phyloP scores from a whole-genome alignment of 73 alveolate species.

The Uronychia binucleata region DNA sequence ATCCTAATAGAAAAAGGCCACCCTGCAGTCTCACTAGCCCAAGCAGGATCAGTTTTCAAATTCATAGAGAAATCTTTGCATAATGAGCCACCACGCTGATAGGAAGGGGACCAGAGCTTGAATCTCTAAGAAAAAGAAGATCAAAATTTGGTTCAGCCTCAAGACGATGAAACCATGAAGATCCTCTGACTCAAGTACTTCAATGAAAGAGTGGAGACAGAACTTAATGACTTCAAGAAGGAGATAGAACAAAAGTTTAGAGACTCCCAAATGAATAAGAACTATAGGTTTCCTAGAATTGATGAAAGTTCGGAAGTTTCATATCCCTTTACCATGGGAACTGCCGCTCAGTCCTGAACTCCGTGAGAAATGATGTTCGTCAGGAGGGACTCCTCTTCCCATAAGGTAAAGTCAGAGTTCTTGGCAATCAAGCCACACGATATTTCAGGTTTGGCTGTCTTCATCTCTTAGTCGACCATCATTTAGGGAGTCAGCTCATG shows the following conservation, averaged over 20 bases:
- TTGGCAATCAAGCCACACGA: not conserved
- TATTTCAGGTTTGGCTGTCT: not conserved
- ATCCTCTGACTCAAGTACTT: not conserved
- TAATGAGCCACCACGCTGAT: too few relatives aligned
- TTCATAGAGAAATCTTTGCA: too few relatives aligned
- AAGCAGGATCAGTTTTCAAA: too few relatives aligned
- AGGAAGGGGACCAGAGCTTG: too few relatives aligned
- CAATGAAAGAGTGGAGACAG: constrained; percentile 1
- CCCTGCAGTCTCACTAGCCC: too few relatives aligned
- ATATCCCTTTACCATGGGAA: too few relatives aligned
- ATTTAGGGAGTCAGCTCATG: not conserved
- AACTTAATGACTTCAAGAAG: not conserved
- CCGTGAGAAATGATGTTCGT: not conserved
- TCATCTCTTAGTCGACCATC: not conserved
- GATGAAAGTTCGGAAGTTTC: not conserved
- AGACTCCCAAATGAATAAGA: not conserved
- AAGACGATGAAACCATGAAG: not conserved
- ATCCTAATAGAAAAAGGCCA: too few relatives aligned
- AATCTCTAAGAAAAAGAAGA: not conserved
- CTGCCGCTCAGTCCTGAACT: not conserved
- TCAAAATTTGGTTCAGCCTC: not conserved
- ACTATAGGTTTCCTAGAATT: not conserved
- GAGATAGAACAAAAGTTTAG: not conserved
- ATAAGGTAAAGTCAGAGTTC: not conserved
- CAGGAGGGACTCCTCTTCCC: not conserved